Conservation (phyloP, 2,329 filamentous ascomycete genomes). For the Didymella keratinophila region DNA sequence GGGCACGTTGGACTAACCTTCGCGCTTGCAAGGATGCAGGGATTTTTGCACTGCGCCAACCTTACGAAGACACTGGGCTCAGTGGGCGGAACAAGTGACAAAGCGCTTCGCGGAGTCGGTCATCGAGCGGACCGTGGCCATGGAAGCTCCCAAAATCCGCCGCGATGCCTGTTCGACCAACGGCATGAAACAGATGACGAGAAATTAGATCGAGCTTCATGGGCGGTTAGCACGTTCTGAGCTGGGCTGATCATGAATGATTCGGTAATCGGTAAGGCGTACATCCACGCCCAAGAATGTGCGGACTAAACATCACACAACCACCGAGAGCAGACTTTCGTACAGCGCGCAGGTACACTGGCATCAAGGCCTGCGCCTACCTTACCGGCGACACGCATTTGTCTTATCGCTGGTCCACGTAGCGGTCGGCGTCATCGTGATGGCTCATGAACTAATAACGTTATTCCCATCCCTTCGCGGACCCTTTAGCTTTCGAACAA, state of each 20-base stretch:
- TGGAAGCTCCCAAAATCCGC: conserved; percentile 28
- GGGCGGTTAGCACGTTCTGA: conserved; percentile 1
- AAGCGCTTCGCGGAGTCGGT: conserved; percentile 45
- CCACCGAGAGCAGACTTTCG: conserved; percentile 9
- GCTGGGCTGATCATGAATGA: conserved; percentile 5
- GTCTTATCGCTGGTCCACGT: conserved; percentile 14
- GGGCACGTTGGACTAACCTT: conserved; percentile 47
- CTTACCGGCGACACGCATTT: conserved; percentile 10
- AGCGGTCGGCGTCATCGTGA: conserved; percentile 29
- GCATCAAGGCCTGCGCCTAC: conserved; percentile 6
- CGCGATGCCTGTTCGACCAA: conserved; percentile 24
- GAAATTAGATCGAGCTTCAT: conserved; percentile 14
- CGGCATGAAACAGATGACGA: conserved; percentile 32
- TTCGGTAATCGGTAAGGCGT: conserved; percentile 30
- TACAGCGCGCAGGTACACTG: conserved; percentile 14
- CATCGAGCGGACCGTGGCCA: conserved; percentile 39
- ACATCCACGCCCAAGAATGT: conserved; percentile 34
- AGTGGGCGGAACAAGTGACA: conserved; percentile 39
- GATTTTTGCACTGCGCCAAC: conserved; percentile 47
- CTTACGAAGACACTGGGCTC: conserved; percentile 47
- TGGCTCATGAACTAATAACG: conserved; percentile 33
- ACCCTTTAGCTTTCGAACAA: conserved; percentile 13
- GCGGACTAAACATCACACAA: conserved; percentile 29
- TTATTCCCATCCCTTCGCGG: conserved; percentile 23
- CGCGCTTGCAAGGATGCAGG: conserved; percentile 41